Conservation (phyloP, 306 rosid genomes). For the Cercis canadensis region DNA sequence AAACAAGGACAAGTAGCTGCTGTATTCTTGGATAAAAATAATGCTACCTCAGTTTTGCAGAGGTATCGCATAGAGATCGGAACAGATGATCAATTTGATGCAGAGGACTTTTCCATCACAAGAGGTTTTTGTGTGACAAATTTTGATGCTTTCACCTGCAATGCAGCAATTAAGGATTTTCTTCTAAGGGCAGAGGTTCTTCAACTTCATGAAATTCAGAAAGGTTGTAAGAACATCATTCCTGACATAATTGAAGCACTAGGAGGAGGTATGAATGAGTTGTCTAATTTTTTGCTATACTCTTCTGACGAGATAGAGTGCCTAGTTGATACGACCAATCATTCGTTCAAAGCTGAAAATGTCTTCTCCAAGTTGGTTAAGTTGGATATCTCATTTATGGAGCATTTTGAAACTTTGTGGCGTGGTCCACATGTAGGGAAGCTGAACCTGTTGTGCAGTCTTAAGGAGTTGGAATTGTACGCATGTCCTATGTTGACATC, state of each 20-base stretch:
- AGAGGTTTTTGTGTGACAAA: too few relatives aligned
- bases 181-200: not conserved
- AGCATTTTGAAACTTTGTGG: slow-evolving; percentile 5
- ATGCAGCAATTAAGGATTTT: not conserved
- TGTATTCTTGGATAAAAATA: too few relatives aligned
- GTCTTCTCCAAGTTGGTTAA: slow-evolving; percentile 23
- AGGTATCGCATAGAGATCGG: not conserved
- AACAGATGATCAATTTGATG: too few relatives aligned
- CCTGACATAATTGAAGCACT: slow-evolving; percentile 21
- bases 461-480: too few relatives aligned
- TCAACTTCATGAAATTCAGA: not conserved
- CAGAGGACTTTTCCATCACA: not conserved
- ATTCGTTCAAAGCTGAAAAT: not conserved
- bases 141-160: not conserved
- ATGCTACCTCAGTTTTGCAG: not conserved
- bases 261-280: slow-evolving; percentile 7
- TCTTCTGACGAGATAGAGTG: not conserved
- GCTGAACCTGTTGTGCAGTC: too few relatives aligned
- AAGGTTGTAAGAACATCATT: not conserved
- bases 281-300: not conserved
- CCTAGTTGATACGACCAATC: not conserved
- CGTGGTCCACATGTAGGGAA: not conserved
- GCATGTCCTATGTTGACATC: too few relatives aligned
- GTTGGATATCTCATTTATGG: not conserved
- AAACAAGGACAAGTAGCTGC: not conserved